These are phyloP conservation scores for Themeda triandra DNA, from an alignment of 176 grass and related monocot species.

Conservation along the genomic window DNA sequence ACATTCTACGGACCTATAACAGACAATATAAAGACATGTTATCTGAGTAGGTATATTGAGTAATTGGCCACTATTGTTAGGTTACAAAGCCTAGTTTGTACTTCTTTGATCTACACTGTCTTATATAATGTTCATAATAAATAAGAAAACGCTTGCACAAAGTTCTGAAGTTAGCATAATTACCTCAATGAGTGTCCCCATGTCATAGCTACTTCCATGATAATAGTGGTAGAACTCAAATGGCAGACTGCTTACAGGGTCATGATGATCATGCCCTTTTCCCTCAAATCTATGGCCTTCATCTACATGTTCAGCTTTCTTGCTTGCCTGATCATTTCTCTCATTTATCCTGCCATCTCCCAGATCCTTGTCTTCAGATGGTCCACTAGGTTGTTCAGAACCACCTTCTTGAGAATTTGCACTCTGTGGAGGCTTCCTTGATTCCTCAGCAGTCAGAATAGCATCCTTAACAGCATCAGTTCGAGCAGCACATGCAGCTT, in stretches of 20 bases:
- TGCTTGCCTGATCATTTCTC: conserved; percentile 29
- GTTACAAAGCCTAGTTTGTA: neutral
- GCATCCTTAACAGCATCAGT: conserved; percentile 82
- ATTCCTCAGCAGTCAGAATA: conserved; percentile 86
- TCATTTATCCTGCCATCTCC: conserved; percentile 32
- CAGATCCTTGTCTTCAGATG: conserved; percentile 19
- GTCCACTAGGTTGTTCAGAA: conserved; percentile 20
- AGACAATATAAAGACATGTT: conserved; percentile 19
- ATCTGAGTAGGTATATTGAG: neutral
- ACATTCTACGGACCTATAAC: conserved; percentile 89
- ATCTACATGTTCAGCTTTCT: conserved; percentile 25
- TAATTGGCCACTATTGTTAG: neutral
- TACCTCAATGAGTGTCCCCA: conserved; percentile 98
- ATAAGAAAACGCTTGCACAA: neutral
- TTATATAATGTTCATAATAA: neutral
- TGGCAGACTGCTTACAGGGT: conserved; percentile 67
- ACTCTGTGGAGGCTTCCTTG: conserved; percentile 53
- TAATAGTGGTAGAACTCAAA: conserved; percentile 98
- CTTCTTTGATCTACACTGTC: neutral
- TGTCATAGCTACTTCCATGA: conserved; percentile 90
- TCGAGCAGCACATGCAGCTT: conserved; percentile 72
- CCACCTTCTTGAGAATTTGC: conserved; percentile 31
- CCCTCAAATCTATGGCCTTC: conserved; percentile 37
- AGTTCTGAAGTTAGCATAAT: conserved; percentile 35
- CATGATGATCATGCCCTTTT: conserved; percentile 43